Percentiles rank a stretch among this genome's conserved stretches.
Evolutionary conservation across 2,329 filamentous ascomycete genomes (phyloP).

Genomic region (Hypocrella siamensis): DNA sequence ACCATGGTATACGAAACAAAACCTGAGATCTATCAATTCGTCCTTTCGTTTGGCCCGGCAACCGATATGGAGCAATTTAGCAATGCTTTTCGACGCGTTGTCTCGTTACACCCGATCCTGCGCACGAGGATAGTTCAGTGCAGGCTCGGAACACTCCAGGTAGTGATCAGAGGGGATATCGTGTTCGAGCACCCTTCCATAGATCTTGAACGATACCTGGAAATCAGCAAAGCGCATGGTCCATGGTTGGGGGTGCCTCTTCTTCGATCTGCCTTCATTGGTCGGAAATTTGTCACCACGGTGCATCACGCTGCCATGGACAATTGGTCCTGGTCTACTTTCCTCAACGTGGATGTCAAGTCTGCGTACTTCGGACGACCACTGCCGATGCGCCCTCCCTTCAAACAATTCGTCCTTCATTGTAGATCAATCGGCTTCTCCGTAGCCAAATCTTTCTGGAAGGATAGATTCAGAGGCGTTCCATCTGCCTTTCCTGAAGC

Average conservation of each 20-base stretch:
- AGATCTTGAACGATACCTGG: not conserved
- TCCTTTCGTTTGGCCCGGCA: not conserved
- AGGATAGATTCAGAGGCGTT: not conserved
- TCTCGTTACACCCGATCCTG: not conserved
- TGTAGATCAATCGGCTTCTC: conserved; percentile 1
- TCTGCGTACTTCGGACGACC: not conserved
- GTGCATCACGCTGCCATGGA: conserved; percentile 3
- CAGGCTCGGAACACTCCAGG: not conserved
- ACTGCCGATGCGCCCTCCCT: not conserved
- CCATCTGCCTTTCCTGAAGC: not conserved
- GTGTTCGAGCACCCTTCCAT: not conserved
- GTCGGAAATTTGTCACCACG: not conserved
- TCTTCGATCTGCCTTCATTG: not conserved
- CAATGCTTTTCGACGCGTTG: not conserved
- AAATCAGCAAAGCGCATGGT: not conserved
- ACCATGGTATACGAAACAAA: not conserved
- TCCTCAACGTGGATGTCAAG: conserved; percentile 1
- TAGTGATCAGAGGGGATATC: not conserved
- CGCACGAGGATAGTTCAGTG: not conserved
- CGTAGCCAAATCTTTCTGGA: conserved; percentile 1
- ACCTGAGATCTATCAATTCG: not conserved
- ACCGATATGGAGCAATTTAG: not conserved
- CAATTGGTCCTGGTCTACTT: conserved; percentile 1
- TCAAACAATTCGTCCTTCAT: conserved; percentile 2
- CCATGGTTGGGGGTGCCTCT: conserved; percentile 1